These are phyloP conservation scores for Zoysia japonica DNA, from an alignment of 176 grass and related monocot species.

Conservation along the genomic window DNA sequence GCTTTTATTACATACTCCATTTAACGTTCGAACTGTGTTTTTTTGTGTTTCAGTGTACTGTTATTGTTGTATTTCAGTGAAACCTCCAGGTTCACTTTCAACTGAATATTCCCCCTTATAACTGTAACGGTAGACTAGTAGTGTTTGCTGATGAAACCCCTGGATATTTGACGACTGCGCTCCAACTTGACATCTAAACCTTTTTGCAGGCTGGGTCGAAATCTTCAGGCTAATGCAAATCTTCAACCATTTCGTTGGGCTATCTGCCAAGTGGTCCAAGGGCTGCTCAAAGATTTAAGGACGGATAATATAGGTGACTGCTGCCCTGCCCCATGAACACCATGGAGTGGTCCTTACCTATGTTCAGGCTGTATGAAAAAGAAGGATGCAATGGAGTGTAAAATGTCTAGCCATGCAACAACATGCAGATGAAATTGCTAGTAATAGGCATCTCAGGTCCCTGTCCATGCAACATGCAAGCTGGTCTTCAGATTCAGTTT, in stretches of 20 bases:
- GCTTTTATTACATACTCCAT: not conserved
- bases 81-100: not conserved
- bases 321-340: slow-evolving; percentile 56
- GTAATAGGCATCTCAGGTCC: not conserved
- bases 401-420: slow-evolving; percentile 52
- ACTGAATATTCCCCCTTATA: not conserved
- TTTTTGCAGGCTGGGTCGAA: slow-evolving; percentile 64
- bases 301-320: slow-evolving; percentile 45
- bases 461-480: slow-evolving; percentile 22
- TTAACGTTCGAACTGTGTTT: slow-evolving; percentile 21
- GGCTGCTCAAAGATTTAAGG: slow-evolving; percentile 55
- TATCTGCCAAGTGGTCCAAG: slow-evolving; percentile 83
- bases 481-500: slow-evolving; percentile 24
- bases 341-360: slow-evolving; percentile 68
- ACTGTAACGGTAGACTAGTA: not conserved
- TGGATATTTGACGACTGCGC: not conserved
- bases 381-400: slow-evolving; percentile 99
- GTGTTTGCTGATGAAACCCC: slow-evolving; percentile 3
- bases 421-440: slow-evolving; percentile 47
- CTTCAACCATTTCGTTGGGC: slow-evolving; percentile 61
- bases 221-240: slow-evolving; percentile 54
- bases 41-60: no score
- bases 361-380: slow-evolving; percentile 86
- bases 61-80: not conserved
- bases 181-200: slow-evolving; percentile 17